Conservation (phyloP, 805 yeast species). For the Candida sithepensis region DNA sequence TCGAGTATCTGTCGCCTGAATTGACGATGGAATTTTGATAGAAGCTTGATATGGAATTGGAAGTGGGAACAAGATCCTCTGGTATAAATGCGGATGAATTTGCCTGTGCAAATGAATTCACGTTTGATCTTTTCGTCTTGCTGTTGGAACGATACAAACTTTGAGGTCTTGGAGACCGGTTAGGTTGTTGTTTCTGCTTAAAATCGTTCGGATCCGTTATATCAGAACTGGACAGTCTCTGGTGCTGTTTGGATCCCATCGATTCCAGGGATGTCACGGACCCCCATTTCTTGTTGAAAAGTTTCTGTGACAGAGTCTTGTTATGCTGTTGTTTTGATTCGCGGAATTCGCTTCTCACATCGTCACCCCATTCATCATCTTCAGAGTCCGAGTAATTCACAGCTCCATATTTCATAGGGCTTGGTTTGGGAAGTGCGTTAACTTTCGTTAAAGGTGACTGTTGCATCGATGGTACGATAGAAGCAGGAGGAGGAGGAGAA, state of each 20-base stretch:
- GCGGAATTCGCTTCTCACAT: not conserved
- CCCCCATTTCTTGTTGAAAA: no score
- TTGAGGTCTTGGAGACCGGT: no score
- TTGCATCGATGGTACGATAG: no score
- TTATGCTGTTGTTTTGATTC: not conserved
- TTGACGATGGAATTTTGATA: conserved; percentile 10
- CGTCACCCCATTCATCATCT: conserved; percentile 1
- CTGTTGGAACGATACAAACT: not conserved
- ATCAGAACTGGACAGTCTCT: not conserved
- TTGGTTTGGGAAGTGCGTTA: no score
- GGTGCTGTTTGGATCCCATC: not conserved
- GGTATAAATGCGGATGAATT: conserved; percentile 1
- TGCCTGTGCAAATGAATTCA: not conserved
- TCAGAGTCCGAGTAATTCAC: not conserved
- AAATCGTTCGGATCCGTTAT: not conserved
- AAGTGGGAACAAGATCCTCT: conserved; percentile 8
- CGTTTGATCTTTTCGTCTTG: not conserved
- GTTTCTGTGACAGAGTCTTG: no score
- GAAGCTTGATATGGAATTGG: conserved; percentile 6
- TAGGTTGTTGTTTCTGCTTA: not conserved
- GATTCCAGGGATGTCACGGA: no score
- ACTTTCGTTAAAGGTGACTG: no score
- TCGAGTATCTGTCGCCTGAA: conserved; percentile 7
- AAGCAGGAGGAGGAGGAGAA: conserved; percentile 1
- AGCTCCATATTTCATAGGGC: not conserved